Evolutionary conservation across 768 basidiomycete species (phyloP), one percentile per base, ranked within the genome.

Genomic region (Leccinum broughii): DNA sequence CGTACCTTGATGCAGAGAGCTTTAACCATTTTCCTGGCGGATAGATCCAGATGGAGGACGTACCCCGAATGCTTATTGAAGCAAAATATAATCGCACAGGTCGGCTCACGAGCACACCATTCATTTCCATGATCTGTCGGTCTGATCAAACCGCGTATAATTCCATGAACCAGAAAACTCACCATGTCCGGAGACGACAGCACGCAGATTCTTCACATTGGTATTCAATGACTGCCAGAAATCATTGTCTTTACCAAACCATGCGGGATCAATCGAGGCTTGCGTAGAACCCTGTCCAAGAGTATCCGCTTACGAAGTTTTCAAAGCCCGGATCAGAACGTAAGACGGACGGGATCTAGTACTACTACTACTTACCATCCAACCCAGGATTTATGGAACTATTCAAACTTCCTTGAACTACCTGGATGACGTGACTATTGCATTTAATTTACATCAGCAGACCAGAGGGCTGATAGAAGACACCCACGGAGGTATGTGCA

Each of bases 61-160:
- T 64, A 89, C 85, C 89, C 89, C 2, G 88, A 87, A 68, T 91
- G 90, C 69, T 91, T 91, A 67, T 82, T 41, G 63, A 91, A 92
- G 69, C 90, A 92, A 70, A 90, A 89, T 0, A 88, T 81, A 9
- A 88, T 80, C 44, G 83, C 75, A 61, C 84, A 84, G 4, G 78
- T 79, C 2, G 81, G 80, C 61, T 90, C 87, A 17, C 87, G 83
- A 8, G 82, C 81, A 61, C 90, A 92, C 90, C 90, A 92, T 69
- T 90, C 88, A 59, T 91, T 81, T 1, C 90, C 90, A 63, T 92
- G 90, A 68, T 88, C 89, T 88, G 62, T 35, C 15, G 9, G 52
- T 44, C 15, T 13, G 17, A 35, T 63, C 41, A 59, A 34, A 24
- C 55, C 1, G 26, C 22, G 59, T 6, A 24, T 24, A 5, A 11